Evolutionary conservation across 2,329 filamentous ascomycete species (phyloP).

Genomic region (Fusarium piperis): DNA sequence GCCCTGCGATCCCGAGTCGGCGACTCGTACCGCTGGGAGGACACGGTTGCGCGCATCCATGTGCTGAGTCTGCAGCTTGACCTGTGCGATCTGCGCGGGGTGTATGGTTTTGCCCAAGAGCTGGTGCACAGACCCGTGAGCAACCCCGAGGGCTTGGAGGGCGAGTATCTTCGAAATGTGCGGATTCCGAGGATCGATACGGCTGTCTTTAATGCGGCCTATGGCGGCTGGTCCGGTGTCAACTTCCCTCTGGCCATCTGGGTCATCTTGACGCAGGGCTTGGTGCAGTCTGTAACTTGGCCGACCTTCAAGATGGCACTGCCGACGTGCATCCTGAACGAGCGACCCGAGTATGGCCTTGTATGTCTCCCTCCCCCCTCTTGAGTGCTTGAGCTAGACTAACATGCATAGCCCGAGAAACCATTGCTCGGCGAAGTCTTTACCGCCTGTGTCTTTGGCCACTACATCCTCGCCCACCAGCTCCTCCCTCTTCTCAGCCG

Average conservation of each 20-base stretch:
- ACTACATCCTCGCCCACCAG: constrained; percentile 88
- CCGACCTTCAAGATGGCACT: constrained; percentile 78
- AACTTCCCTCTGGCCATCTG: constrained; percentile 70
- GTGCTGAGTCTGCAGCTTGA: constrained; percentile 68
- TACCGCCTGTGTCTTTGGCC: constrained; percentile 92
- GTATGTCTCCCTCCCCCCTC: constrained; percentile 35
- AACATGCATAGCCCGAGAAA: constrained; percentile 55
- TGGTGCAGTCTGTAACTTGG: constrained; percentile 76
- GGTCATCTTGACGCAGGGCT: constrained; percentile 65
- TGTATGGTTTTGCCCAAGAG: constrained; percentile 59
- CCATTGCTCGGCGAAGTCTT: constrained; percentile 83
- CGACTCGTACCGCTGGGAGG: constrained; percentile 46
- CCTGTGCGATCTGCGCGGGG: constrained; percentile 65
- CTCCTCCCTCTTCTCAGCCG: constrained; percentile 77
- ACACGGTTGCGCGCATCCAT: constrained; percentile 63
- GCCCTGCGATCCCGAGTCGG: constrained; percentile 52
- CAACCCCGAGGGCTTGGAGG: constrained; percentile 54
- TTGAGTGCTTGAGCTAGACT: background rate
- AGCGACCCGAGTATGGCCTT: constrained; percentile 49
- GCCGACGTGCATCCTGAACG: constrained; percentile 55
- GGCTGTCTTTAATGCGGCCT: constrained; percentile 86
- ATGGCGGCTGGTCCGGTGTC: constrained; percentile 86
- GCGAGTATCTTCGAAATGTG: constrained; percentile 54
- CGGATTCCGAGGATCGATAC: constrained; percentile 78
- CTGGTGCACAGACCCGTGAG: constrained; percentile 57